Percentiles rank a stretch among this genome's conserved stretches.
Conservation (phyloP, 257 asterid species). For the Lithospermum erythrorhizon region DNA sequence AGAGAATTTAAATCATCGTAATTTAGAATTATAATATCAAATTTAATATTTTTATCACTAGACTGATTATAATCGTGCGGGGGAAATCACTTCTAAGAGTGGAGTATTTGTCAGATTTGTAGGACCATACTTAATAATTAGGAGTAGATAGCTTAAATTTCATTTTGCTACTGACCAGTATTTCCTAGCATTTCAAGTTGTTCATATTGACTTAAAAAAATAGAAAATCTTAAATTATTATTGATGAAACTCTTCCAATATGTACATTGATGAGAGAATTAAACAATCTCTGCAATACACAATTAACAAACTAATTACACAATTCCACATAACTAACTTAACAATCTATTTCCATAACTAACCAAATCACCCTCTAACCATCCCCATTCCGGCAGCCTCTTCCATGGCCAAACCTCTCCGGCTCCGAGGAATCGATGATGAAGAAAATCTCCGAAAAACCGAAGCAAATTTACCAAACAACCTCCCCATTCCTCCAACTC, state of each 20-base stretch:
- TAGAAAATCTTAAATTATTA: no score
- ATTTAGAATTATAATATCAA: no score
- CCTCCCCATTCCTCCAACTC: constrained; percentile 31
- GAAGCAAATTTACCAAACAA: constrained; percentile 38
- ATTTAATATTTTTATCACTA: no score
- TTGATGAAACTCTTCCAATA: neutral
- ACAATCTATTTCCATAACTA: neutral
- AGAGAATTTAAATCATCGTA: no score
- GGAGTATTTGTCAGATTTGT: no score
- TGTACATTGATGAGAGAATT: neutral
- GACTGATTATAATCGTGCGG: no score
- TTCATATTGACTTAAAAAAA: no score
- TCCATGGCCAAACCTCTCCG: constrained; percentile 30
- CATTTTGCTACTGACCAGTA: no score
- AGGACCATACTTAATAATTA: no score
- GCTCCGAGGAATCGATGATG: constrained; percentile 25
- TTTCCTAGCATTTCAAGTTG: no score
- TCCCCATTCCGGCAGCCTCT: constrained; percentile 26
- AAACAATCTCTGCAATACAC: neutral
- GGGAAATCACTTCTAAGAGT: no score
- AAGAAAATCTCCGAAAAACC: constrained; percentile 33
- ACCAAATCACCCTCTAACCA: constrained; percentile 29
- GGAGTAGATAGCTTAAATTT: no score
- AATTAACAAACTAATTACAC: constrained; percentile 4
- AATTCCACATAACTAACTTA: constrained; percentile 3